phyloP scores from a whole-genome alignment of 257 asterid genomes.

The Solanum corneliomulleri region DNA sequence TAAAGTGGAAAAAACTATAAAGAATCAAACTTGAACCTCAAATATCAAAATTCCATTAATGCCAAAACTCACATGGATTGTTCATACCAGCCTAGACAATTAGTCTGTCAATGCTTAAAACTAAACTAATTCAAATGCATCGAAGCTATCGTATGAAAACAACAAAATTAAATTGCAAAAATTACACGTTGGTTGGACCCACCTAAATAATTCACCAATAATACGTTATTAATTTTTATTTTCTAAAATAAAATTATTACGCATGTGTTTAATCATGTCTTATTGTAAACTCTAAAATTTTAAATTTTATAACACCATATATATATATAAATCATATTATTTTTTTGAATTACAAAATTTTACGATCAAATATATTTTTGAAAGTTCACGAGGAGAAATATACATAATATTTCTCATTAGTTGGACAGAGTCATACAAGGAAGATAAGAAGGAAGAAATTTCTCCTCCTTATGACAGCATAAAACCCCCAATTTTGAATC shows the following conservation, averaged over 20 bases:
- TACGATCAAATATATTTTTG: rapidly evolving
- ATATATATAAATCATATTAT: rapidly evolving
- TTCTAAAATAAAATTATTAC: not conserved
- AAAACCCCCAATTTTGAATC: not conserved
- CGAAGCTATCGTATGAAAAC: not conserved
- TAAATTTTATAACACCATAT: rapidly evolving
- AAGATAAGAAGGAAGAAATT: not conserved
- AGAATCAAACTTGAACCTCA: not conserved
- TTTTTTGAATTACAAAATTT: too few species aligned
- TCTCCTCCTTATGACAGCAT: not conserved
- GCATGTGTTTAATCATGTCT: not conserved
- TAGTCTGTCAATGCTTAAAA: not conserved
- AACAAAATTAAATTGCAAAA: not conserved
- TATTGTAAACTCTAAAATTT: rapidly evolving
- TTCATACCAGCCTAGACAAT: not conserved
- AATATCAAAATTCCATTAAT: not conserved
- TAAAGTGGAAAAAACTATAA: not conserved
- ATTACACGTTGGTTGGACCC: not conserved
- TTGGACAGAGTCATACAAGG: not conserved
- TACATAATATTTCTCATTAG: not conserved
- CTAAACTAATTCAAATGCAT: not conserved
- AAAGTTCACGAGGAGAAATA: too few species aligned
- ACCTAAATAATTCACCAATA: not conserved
- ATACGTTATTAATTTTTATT: not conserved
- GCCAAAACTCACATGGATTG: not conserved